Base-by-base conservation (phyloP, 257 asterid species). In the Ilex aquifolium region DNA sequence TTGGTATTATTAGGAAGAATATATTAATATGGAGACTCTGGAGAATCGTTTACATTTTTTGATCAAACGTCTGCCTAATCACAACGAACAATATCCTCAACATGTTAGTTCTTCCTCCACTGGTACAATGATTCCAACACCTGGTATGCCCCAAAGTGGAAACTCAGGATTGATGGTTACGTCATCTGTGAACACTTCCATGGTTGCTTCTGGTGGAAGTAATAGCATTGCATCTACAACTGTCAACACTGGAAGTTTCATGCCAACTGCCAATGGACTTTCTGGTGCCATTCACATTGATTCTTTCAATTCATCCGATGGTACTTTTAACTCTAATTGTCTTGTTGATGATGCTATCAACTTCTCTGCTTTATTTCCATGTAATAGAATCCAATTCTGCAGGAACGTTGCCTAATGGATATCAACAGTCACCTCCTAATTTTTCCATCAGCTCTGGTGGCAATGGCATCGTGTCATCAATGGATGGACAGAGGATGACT, bases 101-200 rank as follows among this genome's bases (percentile, higher is more conserved):
- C 90, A 81, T 62, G 73, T 77, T 49, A 85, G 71, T 84, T 69
- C 94, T 49, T 77, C 90, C 46, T 76, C 96, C 63, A 51, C 83
- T 61, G 91, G 95, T 64, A 84, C 94, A 52, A 93, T 93, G 99
- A 93, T 93, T 67, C 99, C 99, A 66, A 93, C 97, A 59, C 99
- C 99, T 58, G 97, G 99, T 36, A 79, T 87, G 80, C 76, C 84
- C 60, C 96, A 85, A 74, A 64, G 81, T 79, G 89, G 81, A 63
- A 87, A 80, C 75, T 63, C 88, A 14, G 79, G 74, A 77, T 61
- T 80, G 51, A 61, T 60, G 49, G 95, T 79, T 54, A 68, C 83
- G 61, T 68, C 91, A 42, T 77, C 87, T 46, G 61, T 81, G 70
- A 95, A 90, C 76, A 79, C 72, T 72, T 76, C 90, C 39, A 68